Evolutionary conservation across 1,284 basidiomycete genomes (phyloP).

Genomic region (Exsudoporus floridanus): DNA sequence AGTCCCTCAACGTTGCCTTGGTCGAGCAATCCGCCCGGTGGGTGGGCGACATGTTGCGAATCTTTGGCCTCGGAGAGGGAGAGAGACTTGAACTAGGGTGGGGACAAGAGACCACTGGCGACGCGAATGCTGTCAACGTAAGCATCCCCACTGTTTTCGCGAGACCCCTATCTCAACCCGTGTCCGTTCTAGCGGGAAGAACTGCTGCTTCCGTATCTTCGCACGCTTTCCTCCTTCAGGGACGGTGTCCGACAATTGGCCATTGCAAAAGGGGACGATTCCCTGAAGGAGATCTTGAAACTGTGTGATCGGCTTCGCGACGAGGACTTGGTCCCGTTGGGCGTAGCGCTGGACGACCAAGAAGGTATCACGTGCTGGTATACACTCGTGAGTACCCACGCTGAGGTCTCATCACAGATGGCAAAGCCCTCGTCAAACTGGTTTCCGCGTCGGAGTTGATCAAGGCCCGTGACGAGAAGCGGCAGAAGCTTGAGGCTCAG

Average conservation of each 20-base stretch:
- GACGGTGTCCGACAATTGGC: constrained; percentile 86
- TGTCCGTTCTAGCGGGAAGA: constrained; percentile 65
- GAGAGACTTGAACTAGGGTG: constrained; percentile 64
- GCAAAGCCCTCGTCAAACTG: constrained; percentile 93
- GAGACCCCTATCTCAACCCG: not conserved
- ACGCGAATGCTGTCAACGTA: constrained; percentile 50
- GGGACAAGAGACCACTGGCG: constrained; percentile 55
- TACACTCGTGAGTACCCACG: not conserved
- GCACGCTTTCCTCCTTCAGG: constrained; percentile 85
- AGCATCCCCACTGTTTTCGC: constrained; percentile 40
- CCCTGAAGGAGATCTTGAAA: constrained; percentile 75
- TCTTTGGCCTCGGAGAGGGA: constrained; percentile 94
- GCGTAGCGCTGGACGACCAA: constrained; percentile 95
- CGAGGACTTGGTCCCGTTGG: constrained; percentile 86
- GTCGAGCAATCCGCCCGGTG: constrained; percentile 79
- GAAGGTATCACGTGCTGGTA: constrained; percentile 56
- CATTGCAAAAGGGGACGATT: constrained; percentile 65
- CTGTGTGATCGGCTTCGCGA: constrained; percentile 92
- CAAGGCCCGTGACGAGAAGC: constrained; percentile 87
- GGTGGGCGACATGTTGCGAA: constrained; percentile 87
- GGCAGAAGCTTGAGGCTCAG: constrained; percentile 74
- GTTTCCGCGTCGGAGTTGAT: constrained; percentile 83
- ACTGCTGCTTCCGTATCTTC: constrained; percentile 87
- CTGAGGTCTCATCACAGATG: constrained; percentile 52
- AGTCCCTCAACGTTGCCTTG: constrained; percentile 66